A percentile compares a stretch with the other conserved stretches of the same genome.
Evolutionary conservation across 78 protist species (phyloP).

Genomic region (Chrysochromulina parva): DNA sequence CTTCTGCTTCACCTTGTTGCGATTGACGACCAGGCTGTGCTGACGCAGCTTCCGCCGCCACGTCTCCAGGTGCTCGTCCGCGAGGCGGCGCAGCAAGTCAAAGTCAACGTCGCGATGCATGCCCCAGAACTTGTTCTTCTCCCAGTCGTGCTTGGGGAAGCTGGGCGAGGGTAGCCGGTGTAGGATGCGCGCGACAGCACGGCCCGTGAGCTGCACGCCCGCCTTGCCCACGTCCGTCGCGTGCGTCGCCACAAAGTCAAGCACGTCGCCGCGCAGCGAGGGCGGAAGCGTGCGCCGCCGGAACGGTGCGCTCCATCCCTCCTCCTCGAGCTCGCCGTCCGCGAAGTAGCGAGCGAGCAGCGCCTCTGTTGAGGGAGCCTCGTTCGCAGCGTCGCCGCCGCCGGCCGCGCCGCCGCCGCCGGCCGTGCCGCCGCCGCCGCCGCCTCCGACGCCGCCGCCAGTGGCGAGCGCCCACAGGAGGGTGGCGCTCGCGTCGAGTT

Average conservation of each 20-base stretch:
- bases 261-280: neutral
- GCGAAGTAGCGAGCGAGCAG: no score
- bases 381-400: no score
- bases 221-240: neutral
- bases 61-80: neutral
- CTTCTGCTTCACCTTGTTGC: no score
- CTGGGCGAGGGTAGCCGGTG: neutral
- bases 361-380: no score
- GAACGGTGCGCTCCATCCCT: no score
- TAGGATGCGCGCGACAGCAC: slow-evolving; percentile 1
- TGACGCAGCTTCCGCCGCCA: neutral
- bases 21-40: neutral
- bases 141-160: neutral
- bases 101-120: neutral
- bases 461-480: neutral
- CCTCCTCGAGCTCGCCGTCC: no score
- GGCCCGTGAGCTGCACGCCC: neutral
- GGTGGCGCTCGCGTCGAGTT: neutral
- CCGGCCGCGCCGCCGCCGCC: no score
- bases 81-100: neutral
- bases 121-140: neutral
- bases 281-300: no score
- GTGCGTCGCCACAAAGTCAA: neutral
- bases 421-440: no score
- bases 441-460: no score